Base-by-base conservation (phyloP, 2,329 filamentous ascomycete species). In the Cladophialophora carrionii region DNA sequence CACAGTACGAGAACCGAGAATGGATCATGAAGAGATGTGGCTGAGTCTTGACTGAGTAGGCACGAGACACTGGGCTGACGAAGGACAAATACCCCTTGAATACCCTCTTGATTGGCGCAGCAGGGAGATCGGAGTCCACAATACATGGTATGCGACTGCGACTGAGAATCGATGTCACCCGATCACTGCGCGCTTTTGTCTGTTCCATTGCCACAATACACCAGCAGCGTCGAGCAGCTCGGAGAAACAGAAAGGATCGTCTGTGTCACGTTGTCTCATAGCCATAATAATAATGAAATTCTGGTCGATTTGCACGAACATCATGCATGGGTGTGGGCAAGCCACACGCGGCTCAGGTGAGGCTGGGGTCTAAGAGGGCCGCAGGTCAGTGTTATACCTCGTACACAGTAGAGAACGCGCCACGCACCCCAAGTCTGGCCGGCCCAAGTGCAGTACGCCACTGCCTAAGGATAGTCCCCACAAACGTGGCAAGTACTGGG, bases 61-160 rank as follows among this genome's bases (percentile, higher is more conserved):
- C 52, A 34, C 17, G 4, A 54, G 52, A 34, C 8, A 17, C 24
- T 49, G 57, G 17, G 8, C 12, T 24, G 29, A 59, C 12, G 29
- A 32, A 51, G 43, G 43, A 43, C 24, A 49, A 63, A 63, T 49
- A 61, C 60, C 37, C 46, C 46, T 26, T 31, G 31, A 60, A 43
- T 32, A 17, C 31, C 48, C 60, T 24, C 43, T 43, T 57, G 52
- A 55, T 63, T 60, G 64, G 64, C 61, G 61, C 55, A 57, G 55
- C 55, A 64, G 55, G 54, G 53, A 29, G 31, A 32, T n/a, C 57
- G 46, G 57, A 51, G 46, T 60, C 20, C 26, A 57, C 29, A 48
- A 62, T 51, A 51, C 32, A 57, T 24, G 46, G 34, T 17, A 51
- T 53, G 32, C 37, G 29, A 51, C 22, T 60, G 48, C 29, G 26